Evolutionary conservation across 2,329 filamentous ascomycete species (phyloP).

Genomic region (Hypoxylon sp.): DNA sequence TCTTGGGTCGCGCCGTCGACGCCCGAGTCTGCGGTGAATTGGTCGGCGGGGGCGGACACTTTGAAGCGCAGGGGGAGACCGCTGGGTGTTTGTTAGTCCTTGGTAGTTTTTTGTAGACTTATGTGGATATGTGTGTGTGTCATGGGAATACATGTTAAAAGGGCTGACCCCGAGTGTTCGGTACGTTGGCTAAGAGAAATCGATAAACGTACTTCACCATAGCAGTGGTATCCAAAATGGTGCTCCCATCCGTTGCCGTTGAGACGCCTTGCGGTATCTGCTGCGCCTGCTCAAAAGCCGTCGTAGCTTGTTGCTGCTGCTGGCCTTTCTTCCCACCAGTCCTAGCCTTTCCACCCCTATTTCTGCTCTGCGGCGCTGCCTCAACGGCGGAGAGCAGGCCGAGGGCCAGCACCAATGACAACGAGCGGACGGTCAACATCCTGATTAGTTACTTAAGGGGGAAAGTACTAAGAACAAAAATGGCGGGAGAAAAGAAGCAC

Average conservation of each 20-base stretch:
- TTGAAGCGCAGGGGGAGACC: slow-evolving; percentile 69
- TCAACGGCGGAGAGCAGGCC: slow-evolving; percentile 43
- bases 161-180: neutral
- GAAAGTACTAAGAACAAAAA: slow-evolving; percentile 22
- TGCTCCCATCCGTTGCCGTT: slow-evolving; percentile 67
- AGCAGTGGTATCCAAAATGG: slow-evolving; percentile 68
- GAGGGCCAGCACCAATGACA: slow-evolving; percentile 44
- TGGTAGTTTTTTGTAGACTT: neutral
- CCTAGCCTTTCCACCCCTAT: slow-evolving; percentile 35
- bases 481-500: slow-evolving; percentile 7
- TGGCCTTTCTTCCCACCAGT: slow-evolving; percentile 18
- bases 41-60: slow-evolving; percentile 67
- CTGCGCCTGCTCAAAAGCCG: slow-evolving; percentile 49
- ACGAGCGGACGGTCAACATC: slow-evolving; percentile 52
- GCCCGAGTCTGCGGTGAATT: slow-evolving; percentile 65
- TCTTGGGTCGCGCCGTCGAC: slow-evolving; percentile 61
- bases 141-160: neutral
- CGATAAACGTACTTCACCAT: slow-evolving; percentile 64
- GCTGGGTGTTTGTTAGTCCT: slow-evolving; percentile 50
- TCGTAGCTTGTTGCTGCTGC: slow-evolving; percentile 41
- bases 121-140: neutral
- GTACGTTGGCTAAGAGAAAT: neutral
- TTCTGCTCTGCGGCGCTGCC: slow-evolving; percentile 45
- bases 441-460: slow-evolving; percentile 19
- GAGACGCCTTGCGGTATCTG: slow-evolving; percentile 57